Evolutionary conservation across 2,329 filamentous ascomycete species (phyloP).

Genomic region (Tolypocladium nubicola): DNA sequence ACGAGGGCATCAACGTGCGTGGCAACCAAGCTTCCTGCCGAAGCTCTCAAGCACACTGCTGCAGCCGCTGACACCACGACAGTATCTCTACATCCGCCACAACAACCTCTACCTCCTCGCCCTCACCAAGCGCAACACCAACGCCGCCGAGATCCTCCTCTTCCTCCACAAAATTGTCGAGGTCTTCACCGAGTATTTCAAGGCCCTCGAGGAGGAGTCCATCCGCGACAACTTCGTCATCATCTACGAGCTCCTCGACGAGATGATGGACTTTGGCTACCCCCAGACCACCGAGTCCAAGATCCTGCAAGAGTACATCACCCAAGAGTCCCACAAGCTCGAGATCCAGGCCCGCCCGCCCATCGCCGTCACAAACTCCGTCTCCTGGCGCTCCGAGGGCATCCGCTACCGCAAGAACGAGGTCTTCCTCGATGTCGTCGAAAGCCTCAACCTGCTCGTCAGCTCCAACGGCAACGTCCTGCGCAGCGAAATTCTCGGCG

Average conservation of each 20-base stretch:
- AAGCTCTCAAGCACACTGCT: background rate
- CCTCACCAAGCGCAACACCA: slow-evolving; percentile 96
- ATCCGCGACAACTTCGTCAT: slow-evolving; percentile 99
- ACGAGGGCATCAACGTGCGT: slow-evolving; percentile 94
- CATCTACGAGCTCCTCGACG: slow-evolving; percentile 95
- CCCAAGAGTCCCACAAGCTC: slow-evolving; percentile 96
- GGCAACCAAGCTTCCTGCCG: background rate
- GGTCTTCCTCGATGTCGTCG: slow-evolving; percentile 94
- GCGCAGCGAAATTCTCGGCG: slow-evolving; percentile 89
- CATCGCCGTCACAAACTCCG: slow-evolving; percentile 95
- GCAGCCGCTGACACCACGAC: slow-evolving; percentile 4
- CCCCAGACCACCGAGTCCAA: slow-evolving; percentile 97
- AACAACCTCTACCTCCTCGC: slow-evolving; percentile 98
- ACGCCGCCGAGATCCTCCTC: slow-evolving; percentile 94
- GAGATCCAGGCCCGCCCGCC: slow-evolving; percentile 93
- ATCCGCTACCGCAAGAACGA: slow-evolving; percentile 99
- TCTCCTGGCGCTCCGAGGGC: slow-evolving; percentile 95
- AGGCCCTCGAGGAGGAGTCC: slow-evolving; percentile 95
- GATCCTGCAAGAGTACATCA: slow-evolving; percentile 98
- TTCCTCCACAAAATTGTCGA: slow-evolving; percentile 98
- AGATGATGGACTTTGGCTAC: slow-evolving; percentile 99
- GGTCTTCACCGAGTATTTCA: slow-evolving; percentile 99
- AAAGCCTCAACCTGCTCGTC: slow-evolving; percentile 91
- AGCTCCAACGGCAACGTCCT: slow-evolving; percentile 91
- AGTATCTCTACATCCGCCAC: slow-evolving; percentile 99